phyloP scores from a whole-genome alignment of 768 basidiomycete genomes.

The Serendipita indica region DNA sequence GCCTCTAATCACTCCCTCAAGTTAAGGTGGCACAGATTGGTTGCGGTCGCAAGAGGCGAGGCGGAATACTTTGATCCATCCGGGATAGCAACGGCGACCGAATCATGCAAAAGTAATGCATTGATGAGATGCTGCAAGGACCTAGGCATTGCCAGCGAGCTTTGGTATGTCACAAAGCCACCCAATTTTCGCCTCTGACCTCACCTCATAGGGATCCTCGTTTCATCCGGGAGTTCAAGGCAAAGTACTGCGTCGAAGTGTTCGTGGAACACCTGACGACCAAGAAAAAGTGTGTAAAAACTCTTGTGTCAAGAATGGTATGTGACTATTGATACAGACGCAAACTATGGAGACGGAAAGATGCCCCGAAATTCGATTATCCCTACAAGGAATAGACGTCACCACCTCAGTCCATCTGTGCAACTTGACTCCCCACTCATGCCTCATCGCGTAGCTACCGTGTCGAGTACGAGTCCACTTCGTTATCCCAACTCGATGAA shows the following conservation, averaged over 20 bases:
- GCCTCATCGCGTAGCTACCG: conserved; percentile 10
- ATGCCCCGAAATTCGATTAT: conserved; percentile 30
- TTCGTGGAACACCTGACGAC: conserved; percentile 71
- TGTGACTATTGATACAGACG: conserved; percentile 35
- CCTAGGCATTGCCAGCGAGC: conserved; percentile 86
- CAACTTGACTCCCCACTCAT: neutral
- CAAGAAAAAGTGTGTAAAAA: conserved; percentile 73
- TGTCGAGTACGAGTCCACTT: conserved; percentile 12
- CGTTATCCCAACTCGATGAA: neutral
- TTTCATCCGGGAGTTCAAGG: conserved; percentile 88
- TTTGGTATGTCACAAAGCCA: conserved; percentile 47
- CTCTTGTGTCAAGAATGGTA: neutral
- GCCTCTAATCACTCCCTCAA: neutral
- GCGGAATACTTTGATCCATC: conserved; percentile 90
- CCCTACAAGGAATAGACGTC: neutral
- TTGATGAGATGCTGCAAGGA: conserved; percentile 98
- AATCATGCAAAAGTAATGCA: conserved; percentile 92
- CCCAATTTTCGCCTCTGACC: neutral
- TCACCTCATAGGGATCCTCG: conserved; percentile 63
- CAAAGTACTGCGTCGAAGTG: conserved; percentile 66
- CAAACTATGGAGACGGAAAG: conserved; percentile 82
- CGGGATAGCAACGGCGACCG: conserved; percentile 84
- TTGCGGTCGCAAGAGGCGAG: conserved; percentile 84
- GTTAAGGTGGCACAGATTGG: conserved; percentile 41
- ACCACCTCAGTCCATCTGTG: neutral